Evolutionary conservation across 2,329 filamentous ascomycete genomes (phyloP).

Genomic region (Fusarium sulawesiense): DNA sequence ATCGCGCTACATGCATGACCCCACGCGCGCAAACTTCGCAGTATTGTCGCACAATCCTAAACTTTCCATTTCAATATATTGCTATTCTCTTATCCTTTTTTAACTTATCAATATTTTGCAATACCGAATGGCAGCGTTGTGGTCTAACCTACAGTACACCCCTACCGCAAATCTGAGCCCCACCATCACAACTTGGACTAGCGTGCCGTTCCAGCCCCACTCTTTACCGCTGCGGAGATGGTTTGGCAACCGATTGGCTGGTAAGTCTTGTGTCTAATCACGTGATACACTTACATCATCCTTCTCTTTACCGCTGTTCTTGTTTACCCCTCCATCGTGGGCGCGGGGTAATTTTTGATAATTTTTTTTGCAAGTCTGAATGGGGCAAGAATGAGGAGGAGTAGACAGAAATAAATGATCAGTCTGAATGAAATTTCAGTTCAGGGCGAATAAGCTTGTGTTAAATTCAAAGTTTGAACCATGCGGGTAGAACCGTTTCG

Average conservation of each 20-base stretch:
- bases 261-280: background rate
- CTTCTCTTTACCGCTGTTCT: conserved; percentile 20
- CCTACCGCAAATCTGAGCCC: conserved; percentile 35
- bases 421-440: background rate
- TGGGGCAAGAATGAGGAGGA: background rate
- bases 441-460: background rate
- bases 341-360: conserved; percentile 33
- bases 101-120: background rate
- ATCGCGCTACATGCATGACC: background rate
- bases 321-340: conserved; percentile 37
- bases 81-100: background rate
- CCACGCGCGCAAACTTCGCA: background rate
- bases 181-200: conserved; percentile 28
- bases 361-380: background rate
- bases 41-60: background rate
- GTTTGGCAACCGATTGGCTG: conserved; percentile 36
- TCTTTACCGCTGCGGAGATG: conserved; percentile 33
- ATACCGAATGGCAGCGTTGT: background rate
- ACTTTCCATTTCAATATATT: background rate
- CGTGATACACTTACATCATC: conserved; percentile 39
- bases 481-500: background rate
- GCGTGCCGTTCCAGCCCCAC: conserved; percentile 40
- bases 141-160: conserved; percentile 29
- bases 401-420: conserved; percentile 23
- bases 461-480: background rate